A percentile compares a stretch with the other conserved stretches of the same genome.
These are phyloP conservation scores for Fulvia fulva DNA, from an alignment of 2,329 filamentous ascomycete genomes.

Conservation along the genomic window DNA sequence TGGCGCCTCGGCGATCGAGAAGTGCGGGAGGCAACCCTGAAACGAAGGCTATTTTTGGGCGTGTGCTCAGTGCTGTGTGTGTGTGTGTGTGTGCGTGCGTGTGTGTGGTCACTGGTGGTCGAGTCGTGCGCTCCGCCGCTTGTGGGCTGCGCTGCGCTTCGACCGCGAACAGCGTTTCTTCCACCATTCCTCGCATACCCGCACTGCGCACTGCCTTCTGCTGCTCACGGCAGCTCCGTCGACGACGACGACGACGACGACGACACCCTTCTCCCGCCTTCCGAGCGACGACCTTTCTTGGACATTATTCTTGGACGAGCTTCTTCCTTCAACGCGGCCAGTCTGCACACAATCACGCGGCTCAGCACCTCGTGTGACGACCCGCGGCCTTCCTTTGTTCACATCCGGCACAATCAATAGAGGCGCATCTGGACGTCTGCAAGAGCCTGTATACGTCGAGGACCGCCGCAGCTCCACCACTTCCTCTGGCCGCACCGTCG, in stretches of 20 bases:
- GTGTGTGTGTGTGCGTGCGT: neutral
- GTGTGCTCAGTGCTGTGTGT: too few species aligned
- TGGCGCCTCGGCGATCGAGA: neutral
- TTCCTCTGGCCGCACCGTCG: neutral
- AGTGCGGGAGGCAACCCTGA: neutral
- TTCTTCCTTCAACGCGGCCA: neutral
- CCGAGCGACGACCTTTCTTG: neutral
- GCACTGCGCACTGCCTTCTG: neutral
- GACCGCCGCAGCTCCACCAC: neutral
- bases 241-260: neutral
- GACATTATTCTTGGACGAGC: neutral
- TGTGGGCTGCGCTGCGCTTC: neutral
- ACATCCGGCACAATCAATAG: conserved; percentile 5
- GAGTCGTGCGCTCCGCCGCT: neutral
- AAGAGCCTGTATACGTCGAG: conserved; percentile 15
- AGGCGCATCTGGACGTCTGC: conserved; percentile 19
- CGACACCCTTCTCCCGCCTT: neutral
- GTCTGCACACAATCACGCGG: neutral
- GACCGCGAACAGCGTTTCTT: neutral
- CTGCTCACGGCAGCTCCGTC: neutral
- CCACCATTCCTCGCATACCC: neutral
- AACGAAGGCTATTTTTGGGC: neutral
- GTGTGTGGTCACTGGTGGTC: neutral
- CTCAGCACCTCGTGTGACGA: conserved; percentile 1
- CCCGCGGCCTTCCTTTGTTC: conserved; percentile 15